A percentile compares a stretch with the other conserved stretches of the same genome.
Conservation (phyloP, 495 filamentous ascomycete genomes). For the Hypoxylon fuscum region DNA sequence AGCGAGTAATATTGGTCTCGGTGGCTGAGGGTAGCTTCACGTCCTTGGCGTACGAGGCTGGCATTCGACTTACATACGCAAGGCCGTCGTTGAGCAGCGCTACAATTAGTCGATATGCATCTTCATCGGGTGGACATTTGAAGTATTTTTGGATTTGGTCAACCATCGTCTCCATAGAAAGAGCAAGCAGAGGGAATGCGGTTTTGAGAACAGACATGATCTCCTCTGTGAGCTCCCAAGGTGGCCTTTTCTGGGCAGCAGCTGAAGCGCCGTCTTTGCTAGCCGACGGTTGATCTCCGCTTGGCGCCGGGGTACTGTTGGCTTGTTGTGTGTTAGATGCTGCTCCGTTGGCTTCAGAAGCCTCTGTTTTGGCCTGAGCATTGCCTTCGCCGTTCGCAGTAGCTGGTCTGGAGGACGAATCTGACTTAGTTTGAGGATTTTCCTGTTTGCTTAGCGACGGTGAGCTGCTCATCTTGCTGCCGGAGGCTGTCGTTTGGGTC, state of each 20-base stretch:
- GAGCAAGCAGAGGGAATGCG: slow-evolving; percentile 90
- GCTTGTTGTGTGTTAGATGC: slow-evolving; percentile 44
- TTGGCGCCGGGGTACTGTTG: slow-evolving; percentile 45
- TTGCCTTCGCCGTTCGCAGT: slow-evolving; percentile 56
- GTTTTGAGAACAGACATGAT: slow-evolving; percentile 94
- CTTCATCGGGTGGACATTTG: slow-evolving; percentile 97
- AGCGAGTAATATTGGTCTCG: slow-evolving; percentile 94
- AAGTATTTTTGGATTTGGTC: slow-evolving; percentile 98
- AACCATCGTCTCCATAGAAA: slow-evolving; percentile 99
- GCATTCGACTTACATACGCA: slow-evolving; percentile 85
- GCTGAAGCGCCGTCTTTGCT: slow-evolving; percentile 45
- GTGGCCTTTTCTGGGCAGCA: slow-evolving; percentile 71
- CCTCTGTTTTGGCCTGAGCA: slow-evolving; percentile 53
- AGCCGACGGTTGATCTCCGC: slow-evolving; percentile 45
- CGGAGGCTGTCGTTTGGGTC: slow-evolving; percentile 52
- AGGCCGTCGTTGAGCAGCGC: slow-evolving; percentile 95
- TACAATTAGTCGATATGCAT: slow-evolving; percentile 97
- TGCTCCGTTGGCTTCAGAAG: slow-evolving; percentile 56
- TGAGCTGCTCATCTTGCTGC: slow-evolving; percentile 49
- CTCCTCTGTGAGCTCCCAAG: slow-evolving; percentile 96
- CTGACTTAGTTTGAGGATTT: slow-evolving; percentile 53
- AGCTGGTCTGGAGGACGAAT: slow-evolving; percentile 57
- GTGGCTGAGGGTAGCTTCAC: slow-evolving; percentile 90
- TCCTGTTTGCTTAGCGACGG: slow-evolving; percentile 49
- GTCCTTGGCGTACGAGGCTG: slow-evolving; percentile 84